Percentiles rank a stretch among this genome's conserved stretches.
Conservation (phyloP, 2,329 filamentous ascomycete species). For the Bipolaris zeicola region DNA sequence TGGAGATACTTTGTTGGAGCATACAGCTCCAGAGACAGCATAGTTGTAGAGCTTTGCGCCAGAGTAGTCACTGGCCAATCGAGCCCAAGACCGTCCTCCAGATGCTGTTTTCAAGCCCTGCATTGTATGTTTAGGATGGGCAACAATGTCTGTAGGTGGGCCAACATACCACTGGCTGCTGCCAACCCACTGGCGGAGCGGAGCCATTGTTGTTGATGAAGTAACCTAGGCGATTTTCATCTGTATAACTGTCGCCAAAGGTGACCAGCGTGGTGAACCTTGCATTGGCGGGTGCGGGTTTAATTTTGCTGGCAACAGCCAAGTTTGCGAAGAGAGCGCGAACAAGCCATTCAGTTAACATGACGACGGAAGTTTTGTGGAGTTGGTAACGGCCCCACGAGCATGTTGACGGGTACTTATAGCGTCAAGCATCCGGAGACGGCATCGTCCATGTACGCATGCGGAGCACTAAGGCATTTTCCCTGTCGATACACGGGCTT, state of each 20-base stretch:
- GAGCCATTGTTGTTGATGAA: conserved; percentile 62
- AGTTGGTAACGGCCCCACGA: not conserved
- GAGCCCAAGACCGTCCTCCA: conserved; percentile 72
- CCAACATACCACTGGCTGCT: conserved; percentile 52
- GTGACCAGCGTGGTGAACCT: conserved; percentile 68
- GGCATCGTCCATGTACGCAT: conserved; percentile 3
- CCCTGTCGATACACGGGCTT: conserved; percentile 18
- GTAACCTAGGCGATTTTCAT: conserved; percentile 70
- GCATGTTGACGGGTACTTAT: conserved; percentile 22
- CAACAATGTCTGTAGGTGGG: not conserved
- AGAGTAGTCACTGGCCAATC: conserved; percentile 67
- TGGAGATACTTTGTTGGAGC: conserved; percentile 70
- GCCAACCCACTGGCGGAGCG: conserved; percentile 67
- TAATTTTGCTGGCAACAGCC: conserved; percentile 24
- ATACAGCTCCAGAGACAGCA: conserved; percentile 74
- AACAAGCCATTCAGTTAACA: conserved; percentile 29
- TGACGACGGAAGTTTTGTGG: conserved; percentile 17
- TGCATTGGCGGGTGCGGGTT: conserved; percentile 46
- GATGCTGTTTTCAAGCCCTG: conserved; percentile 61
- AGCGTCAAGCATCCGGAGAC: conserved; percentile 8
- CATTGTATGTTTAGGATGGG: conserved; percentile 4
- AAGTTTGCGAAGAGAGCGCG: conserved; percentile 29
- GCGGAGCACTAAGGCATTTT: conserved; percentile 14
- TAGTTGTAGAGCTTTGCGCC: conserved; percentile 67
- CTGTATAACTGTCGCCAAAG: conserved; percentile 79